Evolutionary conservation across 2,329 filamentous ascomycete genomes (phyloP), one percentile per base, ranked within the genome.

Genomic region (Venturia asperata): DNA sequence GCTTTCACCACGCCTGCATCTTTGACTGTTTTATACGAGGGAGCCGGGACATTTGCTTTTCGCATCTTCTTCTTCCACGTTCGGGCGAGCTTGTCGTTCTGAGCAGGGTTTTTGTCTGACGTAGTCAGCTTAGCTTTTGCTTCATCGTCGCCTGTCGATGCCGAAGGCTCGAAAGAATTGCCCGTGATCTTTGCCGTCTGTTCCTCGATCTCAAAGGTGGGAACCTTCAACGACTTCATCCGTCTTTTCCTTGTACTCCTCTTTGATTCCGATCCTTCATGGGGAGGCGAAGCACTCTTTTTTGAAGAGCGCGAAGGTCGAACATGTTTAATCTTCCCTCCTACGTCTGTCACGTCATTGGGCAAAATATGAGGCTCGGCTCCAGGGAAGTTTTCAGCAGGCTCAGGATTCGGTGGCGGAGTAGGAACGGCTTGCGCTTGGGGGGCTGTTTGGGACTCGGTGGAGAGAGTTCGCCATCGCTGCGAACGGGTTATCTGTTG

Each of bases 381-480:
- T 27, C 13, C 47, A 52, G 13, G 21, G 21, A 13, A 27, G 3
- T 10, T 5, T 21, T 10, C 30, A 13, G 52, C 27, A n/a, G 27
- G 13, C 27, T 58, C 30, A 37, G 30, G 17, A n/a, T 19, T 58
- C 52, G 52, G 30, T 37, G 52, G 52, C 52, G 30, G 30, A 34
- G 30, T 30, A 15, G 19, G 1, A n/a, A 21, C 30, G 27, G 19
- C 52, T 58, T 34, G 27, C 27, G 19, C 17, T 58, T 19, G 27
- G 52, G 52, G 37, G 19, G 19, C 2, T 19, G 27, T 58, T 10
- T 58, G 52, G 13, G 52, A 37, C 19, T 58, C 52, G 17, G 52
- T 58, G 52, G 52, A 58, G 7, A 58, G 52, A n/a, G 27, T 15
- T 58, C 52, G 52, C 52, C 52, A 58, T 52, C 21, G 47, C 47